Percentiles rank a stretch among this genome's conserved stretches.
phyloP scores from a whole-genome alignment of 1,284 basidiomycete species.

The Cutaneotrichosporon mucoides region DNA sequence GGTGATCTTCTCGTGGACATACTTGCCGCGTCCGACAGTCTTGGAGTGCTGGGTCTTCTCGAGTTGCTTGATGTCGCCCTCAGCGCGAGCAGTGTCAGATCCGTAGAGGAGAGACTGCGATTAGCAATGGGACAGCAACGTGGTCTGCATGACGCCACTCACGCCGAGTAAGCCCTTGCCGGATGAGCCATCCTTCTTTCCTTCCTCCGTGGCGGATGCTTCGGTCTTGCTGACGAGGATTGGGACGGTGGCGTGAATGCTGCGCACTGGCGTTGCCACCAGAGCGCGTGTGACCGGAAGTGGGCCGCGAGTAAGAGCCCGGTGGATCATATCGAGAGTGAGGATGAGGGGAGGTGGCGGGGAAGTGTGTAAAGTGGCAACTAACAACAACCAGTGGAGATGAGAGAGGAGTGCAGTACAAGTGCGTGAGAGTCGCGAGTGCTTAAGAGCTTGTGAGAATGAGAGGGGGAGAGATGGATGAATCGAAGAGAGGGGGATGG shows the following conservation, averaged over 20 bases:
- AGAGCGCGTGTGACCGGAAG: not conserved
- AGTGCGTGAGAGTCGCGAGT: no score
- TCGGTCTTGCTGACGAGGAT: not conserved
- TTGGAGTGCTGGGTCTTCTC: constrained; percentile 66
- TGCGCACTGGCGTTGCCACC: constrained; percentile 1
- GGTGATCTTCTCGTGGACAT: constrained; percentile 75
- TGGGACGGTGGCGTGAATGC: constrained; percentile 8
- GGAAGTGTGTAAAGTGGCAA: not conserved
- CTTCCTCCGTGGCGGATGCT: not conserved
- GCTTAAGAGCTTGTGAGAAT: no score
- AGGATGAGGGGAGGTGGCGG: not conserved
- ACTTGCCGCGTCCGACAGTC: constrained; percentile 76
- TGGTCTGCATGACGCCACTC: not conserved
- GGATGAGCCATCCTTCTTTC: not conserved
- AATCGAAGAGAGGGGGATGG: not conserved
- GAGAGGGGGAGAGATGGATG: no score
- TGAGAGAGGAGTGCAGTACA: not conserved
- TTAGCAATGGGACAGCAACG: not conserved
- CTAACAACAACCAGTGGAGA: not conserved
- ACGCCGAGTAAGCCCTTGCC: constrained; percentile 5
- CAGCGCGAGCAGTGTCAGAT: constrained; percentile 75
- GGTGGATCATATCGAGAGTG: not conserved
- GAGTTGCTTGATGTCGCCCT: constrained; percentile 63
- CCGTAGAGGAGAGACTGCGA: constrained; percentile 63
- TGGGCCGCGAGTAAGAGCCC: constrained; percentile 4